Conservation (phyloP, 768 basidiomycete species). For the Cyathus striatus region DNA sequence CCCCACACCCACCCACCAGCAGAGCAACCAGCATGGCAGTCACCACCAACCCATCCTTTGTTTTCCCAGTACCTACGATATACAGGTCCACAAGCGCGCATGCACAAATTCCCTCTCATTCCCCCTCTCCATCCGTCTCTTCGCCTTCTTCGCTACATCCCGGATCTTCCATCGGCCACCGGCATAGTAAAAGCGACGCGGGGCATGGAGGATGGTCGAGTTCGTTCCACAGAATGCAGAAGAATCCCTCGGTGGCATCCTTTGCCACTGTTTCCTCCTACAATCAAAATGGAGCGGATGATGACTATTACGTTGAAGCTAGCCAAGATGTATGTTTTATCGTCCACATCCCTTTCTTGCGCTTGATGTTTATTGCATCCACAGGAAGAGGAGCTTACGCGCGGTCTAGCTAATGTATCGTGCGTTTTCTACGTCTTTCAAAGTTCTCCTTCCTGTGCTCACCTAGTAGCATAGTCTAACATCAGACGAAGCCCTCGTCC, state of each 20-base stretch:
- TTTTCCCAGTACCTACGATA: slow-evolving; percentile 51
- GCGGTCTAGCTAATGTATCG: slow-evolving; percentile 1
- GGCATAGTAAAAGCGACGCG: slow-evolving; percentile 34
- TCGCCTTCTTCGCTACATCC: too few relatives aligned
- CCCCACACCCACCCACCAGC: slow-evolving; percentile 19
- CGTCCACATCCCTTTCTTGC: not conserved
- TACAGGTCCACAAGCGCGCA: slow-evolving; percentile 43
- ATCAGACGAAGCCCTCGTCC: slow-evolving; percentile 56
- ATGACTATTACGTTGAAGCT: slow-evolving; percentile 20
- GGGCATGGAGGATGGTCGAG: slow-evolving; percentile 10
- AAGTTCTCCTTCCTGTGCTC: slow-evolving; percentile 16
- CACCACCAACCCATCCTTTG: slow-evolving; percentile 18
- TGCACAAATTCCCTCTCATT: too few relatives aligned
- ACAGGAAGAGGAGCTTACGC: too few relatives aligned
- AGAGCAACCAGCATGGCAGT: slow-evolving; percentile 31
- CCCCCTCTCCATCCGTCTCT: too few relatives aligned
- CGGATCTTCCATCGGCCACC: slow-evolving; percentile 21
- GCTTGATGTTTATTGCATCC: too few relatives aligned
- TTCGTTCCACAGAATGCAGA: slow-evolving; percentile 10
- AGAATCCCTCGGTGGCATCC: slow-evolving; percentile 29
- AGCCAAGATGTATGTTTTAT: slow-evolving; percentile 23
- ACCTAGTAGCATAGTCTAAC: slow-evolving; percentile 37
- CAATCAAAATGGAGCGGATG: slow-evolving; percentile 30
- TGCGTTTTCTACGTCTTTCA: slow-evolving; percentile 23
- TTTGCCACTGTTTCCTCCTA: slow-evolving; percentile 29